Evolutionary conservation across 768 basidiomycete genomes (phyloP).

Genomic region (Panaeolus cyanescens): DNA sequence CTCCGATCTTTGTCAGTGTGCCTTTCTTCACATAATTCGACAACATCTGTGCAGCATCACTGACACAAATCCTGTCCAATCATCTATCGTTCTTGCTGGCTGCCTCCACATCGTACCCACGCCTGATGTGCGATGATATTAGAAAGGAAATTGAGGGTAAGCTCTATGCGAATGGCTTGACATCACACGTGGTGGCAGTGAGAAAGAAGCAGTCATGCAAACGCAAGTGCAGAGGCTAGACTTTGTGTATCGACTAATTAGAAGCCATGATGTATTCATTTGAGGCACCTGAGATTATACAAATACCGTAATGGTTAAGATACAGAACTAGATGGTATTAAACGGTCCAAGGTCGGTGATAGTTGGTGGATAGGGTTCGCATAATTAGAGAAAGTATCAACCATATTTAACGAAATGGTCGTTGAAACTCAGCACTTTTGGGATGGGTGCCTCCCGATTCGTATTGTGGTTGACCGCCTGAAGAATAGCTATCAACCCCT

Average conservation of each 20-base stretch:
- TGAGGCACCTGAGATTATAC: background rate
- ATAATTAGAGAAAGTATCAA: too few relatives aligned
- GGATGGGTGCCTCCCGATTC: background rate
- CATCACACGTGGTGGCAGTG: background rate
- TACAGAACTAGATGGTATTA: background rate
- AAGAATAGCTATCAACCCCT: background rate
- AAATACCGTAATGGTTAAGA: background rate
- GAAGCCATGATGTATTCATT: background rate
- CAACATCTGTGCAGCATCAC: background rate
- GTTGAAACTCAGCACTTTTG: background rate
- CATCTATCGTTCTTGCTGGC: background rate
- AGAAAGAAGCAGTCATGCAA: background rate
- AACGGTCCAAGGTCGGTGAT: background rate
- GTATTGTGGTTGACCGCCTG: background rate
- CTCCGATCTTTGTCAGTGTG: background rate
- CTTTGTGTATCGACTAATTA: background rate
- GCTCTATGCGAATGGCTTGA: background rate
- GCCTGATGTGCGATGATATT: background rate
- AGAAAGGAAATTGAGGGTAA: slow-evolving; percentile 1
- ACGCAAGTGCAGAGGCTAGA: background rate
- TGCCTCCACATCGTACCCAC: background rate
- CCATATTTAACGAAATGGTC: background rate
- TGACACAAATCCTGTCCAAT: background rate
- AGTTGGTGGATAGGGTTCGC: background rate
- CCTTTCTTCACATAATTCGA: background rate